phyloP scores from a whole-genome alignment of 164 flowering plant genomes.

The Litsea cubeba region DNA sequence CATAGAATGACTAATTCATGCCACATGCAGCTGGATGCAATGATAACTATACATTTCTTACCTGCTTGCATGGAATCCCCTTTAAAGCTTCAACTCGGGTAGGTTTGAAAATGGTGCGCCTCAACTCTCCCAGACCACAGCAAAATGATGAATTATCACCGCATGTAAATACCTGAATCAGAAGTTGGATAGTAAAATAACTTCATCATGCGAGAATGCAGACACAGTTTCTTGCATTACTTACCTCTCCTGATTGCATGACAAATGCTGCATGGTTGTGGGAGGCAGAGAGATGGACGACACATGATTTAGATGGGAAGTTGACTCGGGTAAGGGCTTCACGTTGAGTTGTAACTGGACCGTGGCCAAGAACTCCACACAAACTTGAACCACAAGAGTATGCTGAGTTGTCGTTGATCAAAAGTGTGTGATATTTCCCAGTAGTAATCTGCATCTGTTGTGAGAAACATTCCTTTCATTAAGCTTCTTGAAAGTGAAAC shows the following conservation, averaged over 20 bases:
- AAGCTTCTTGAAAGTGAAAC: conserved; percentile 1
- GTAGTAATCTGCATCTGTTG: conserved; percentile 83
- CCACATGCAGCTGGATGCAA: conserved; percentile 1
- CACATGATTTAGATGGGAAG: conserved; percentile 52
- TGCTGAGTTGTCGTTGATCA: conserved; percentile 53
- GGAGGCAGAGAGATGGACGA: conserved; percentile 78
- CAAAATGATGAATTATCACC: conserved; percentile 91
- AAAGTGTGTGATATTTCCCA: conserved; percentile 88
- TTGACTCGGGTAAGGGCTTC: conserved; percentile 56
- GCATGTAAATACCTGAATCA: conserved; percentile 78
- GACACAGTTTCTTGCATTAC: conserved; percentile 12
- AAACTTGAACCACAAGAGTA: conserved; percentile 94
- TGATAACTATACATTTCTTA: conserved; percentile 12
- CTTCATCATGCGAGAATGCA: not conserved
- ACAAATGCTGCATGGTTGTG: conserved; percentile 94
- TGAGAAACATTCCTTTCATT: conserved; percentile 8
- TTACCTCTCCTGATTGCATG: conserved; percentile 87
- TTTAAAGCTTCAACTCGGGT: conserved; percentile 74
- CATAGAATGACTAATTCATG: not conserved
- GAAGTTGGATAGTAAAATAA: not conserved
- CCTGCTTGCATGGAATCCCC: conserved; percentile 86
- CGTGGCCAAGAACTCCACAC: conserved; percentile 96
- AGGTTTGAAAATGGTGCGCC: conserved; percentile 71
- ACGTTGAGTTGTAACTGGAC: conserved; percentile 74
- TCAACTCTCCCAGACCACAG: conserved; percentile 80